phyloP scores from a whole-genome alignment of 345 rosid species.

The Mercurialis annua region DNA sequence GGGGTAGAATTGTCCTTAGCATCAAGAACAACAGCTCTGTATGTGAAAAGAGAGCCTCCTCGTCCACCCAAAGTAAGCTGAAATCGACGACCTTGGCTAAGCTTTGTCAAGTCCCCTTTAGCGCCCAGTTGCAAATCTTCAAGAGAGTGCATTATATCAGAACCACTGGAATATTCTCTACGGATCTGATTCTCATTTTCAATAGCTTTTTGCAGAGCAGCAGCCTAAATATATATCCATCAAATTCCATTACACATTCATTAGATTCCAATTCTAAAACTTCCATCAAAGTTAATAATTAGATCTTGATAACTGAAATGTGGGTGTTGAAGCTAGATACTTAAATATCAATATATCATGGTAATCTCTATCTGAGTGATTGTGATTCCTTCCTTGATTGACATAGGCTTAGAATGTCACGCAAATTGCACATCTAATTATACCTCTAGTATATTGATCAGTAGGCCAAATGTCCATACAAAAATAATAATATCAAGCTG shows the following conservation, averaged over 20 bases:
- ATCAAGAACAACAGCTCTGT: conserved; percentile 75
- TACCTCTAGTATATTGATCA: not conserved
- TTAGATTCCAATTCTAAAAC: conserved; percentile 10
- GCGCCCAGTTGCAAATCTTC: conserved; percentile 76
- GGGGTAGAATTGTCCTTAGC: conserved; percentile 46
- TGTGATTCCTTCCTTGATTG: not conserved
- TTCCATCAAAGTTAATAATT: conserved; percentile 7
- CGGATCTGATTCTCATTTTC: conserved; percentile 72
- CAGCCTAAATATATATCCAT: conserved; percentile 44
- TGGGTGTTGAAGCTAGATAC: not conserved
- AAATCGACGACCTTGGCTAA: conserved; percentile 54
- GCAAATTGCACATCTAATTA: not conserved
- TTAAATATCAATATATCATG: not conserved
- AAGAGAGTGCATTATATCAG: conserved; percentile 62
- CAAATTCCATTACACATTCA: conserved; percentile 16
- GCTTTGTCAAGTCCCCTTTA: conserved; percentile 54
- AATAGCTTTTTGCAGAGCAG: conserved; percentile 70
- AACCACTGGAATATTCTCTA: conserved; percentile 51
- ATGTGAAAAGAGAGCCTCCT: conserved; percentile 55
- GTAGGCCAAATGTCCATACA: not conserved
- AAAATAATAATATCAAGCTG: not conserved
- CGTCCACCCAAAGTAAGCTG: conserved; percentile 56
- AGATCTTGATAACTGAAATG: not conserved
- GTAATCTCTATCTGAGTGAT: not conserved
- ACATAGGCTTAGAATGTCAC: not conserved